Percentiles rank a stretch among this genome's conserved stretches.
Conservation (phyloP, 208 protist species). For the Trypanosoma lewisi region DNA sequence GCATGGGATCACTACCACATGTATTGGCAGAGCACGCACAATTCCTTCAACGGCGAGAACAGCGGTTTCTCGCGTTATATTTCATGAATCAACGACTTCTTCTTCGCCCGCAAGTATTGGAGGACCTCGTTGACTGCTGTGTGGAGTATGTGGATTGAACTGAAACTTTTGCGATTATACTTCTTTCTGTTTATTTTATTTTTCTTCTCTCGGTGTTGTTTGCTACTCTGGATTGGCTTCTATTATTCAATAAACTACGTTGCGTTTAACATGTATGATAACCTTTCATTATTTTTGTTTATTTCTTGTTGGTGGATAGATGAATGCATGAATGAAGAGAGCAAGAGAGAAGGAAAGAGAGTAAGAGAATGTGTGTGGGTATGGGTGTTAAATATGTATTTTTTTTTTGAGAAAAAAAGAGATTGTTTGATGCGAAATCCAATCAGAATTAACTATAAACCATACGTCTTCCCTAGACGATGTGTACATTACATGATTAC, state of each 20-base stretch:
- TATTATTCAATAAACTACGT: neutral
- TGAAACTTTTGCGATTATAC: neutral
- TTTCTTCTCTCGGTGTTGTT: conserved; percentile 4
- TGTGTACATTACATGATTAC: too few relatives aligned
- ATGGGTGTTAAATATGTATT: too few relatives aligned
- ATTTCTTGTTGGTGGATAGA: too few relatives aligned
- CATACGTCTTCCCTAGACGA: too few relatives aligned
- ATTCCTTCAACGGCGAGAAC: conserved; percentile 9
- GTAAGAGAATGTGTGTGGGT: too few relatives aligned
- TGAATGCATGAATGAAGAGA: too few relatives aligned
- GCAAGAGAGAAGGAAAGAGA: too few relatives aligned
- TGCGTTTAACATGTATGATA: too few relatives aligned
- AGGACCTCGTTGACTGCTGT: conserved; percentile 29
- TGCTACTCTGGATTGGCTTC: neutral
- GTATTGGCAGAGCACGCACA: conserved; percentile 2
- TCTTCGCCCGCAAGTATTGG: conserved; percentile 26
- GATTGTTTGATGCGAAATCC: too few relatives aligned
- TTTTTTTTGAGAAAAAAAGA: too few relatives aligned
- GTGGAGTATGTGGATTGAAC: conserved; percentile 24
- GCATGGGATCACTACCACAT: conserved; percentile 5
- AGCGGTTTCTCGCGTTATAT: conserved; percentile 23
- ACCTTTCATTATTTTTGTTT: too few relatives aligned
- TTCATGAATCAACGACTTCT: conserved; percentile 25
- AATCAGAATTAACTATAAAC: too few relatives aligned
- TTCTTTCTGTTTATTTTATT: conserved; percentile 7